These are phyloP conservation scores for Euphrasia confusa DNA, from an alignment of 257 asterid species.

Conservation along the genomic window DNA sequence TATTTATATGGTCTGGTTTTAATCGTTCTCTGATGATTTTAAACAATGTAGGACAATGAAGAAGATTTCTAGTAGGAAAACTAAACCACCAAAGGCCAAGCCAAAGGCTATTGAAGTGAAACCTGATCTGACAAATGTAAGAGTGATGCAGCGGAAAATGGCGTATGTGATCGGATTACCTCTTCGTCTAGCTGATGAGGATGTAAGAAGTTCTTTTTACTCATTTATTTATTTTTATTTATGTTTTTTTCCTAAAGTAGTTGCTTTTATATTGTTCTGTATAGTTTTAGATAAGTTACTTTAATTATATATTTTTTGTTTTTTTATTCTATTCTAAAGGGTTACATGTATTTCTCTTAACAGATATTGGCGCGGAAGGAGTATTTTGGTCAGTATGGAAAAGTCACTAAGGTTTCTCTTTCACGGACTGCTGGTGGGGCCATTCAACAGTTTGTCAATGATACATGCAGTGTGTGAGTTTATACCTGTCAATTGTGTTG, in stretches of 20 bases:
- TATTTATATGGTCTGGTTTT: constrained; percentile 18
- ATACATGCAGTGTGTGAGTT: constrained; percentile 93
- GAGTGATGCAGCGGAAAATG: constrained; percentile 95
- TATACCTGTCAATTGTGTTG: constrained; percentile 19
- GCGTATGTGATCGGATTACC: constrained; percentile 94
- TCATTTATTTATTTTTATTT: background rate
- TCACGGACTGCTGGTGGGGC: constrained; percentile 95
- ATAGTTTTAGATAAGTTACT: constrained; percentile 17
- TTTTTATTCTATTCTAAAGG: constrained; percentile 21
- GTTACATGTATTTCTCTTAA: constrained; percentile 22
- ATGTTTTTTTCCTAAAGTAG: constrained; percentile 1
- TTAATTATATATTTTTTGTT: background rate
- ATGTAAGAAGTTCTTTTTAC: constrained; percentile 43
- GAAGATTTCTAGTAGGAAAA: constrained; percentile 51
- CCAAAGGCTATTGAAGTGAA: constrained; percentile 69
- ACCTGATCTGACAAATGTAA: constrained; percentile 76
- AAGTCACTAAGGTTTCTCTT: constrained; percentile 77
- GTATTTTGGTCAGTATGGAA: constrained; percentile 94
- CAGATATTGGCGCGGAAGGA: constrained; percentile 79
- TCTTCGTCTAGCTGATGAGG: constrained; percentile 87
- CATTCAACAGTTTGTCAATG: constrained; percentile 76
- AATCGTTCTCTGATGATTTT: constrained; percentile 21
- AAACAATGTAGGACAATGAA: constrained; percentile 42
- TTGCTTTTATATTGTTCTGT: background rate
- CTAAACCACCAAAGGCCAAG: constrained; percentile 73